A percentile compares a stretch with the other conserved stretches of the same genome.
Conservation (phyloP, 495 filamentous ascomycete genomes). For the Aspergillus sclerotioniger region DNA sequence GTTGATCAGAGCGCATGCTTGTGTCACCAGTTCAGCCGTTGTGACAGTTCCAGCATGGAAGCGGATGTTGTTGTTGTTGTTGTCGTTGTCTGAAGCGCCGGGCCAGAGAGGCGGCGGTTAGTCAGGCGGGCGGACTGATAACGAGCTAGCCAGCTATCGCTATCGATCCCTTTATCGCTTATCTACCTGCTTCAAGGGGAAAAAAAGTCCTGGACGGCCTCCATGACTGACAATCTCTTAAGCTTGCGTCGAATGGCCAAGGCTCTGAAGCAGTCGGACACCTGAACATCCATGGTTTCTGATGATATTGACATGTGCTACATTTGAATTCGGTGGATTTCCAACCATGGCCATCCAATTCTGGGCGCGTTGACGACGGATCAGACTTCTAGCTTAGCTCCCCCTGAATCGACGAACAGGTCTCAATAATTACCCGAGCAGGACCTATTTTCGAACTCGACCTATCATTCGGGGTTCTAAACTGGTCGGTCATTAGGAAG, state of each 20-base stretch:
- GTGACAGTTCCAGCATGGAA: not conserved
- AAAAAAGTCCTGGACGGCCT: not conserved
- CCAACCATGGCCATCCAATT: not conserved
- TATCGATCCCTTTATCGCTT: not conserved
- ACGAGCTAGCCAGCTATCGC: not conserved
- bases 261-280: not conserved
- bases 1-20: conserved; percentile 11
- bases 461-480: not conserved
- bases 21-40: not conserved
- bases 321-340: not conserved
- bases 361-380: not conserved
- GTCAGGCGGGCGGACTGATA: not conserved
- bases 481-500: not conserved
- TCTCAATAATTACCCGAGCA: not conserved
- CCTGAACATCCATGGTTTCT: not conserved
- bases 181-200: not conserved
- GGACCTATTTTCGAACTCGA: not conserved
- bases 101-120: conserved; percentile 1
- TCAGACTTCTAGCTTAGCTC: conserved; percentile 2
- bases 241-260: too few species aligned
- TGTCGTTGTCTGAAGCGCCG: not conserved
- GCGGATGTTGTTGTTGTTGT: not conserved
- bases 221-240: too few species aligned
- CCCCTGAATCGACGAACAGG: conserved; percentile 2
- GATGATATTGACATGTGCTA: not conserved